phyloP scores from a whole-genome alignment of 768 basidiomycete genomes.

The Mycena crocata region DNA sequence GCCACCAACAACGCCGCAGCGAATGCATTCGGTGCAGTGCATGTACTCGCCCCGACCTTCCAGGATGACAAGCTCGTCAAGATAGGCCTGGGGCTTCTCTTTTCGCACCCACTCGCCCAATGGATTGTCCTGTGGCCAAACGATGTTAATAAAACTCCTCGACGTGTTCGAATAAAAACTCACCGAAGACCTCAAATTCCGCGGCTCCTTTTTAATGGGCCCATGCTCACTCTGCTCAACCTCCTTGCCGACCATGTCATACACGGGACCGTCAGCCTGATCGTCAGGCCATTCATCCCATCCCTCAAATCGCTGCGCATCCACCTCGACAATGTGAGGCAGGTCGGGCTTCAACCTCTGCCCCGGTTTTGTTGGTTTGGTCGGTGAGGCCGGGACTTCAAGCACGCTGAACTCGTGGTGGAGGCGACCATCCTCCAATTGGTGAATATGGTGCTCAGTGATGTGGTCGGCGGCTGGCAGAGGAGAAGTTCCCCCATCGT shows the following conservation, averaged over 20 bases:
- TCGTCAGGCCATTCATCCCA: neutral
- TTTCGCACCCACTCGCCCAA: neutral
- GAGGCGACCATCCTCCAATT: neutral
- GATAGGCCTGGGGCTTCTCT: constrained; percentile 1
- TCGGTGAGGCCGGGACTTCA: neutral
- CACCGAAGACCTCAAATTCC: neutral
- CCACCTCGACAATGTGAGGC: neutral
- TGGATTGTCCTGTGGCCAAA: constrained; percentile 1
- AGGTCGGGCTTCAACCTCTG: neutral
- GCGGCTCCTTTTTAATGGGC: neutral
- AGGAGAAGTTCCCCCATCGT: neutral
- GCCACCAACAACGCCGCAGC: neutral
- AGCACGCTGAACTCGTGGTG: neutral
- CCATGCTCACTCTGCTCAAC: neutral
- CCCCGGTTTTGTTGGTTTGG: neutral
- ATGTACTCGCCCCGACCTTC: constrained; percentile 15
- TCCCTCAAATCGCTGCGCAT: neutral
- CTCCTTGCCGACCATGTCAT: neutral
- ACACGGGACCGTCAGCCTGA: neutral
- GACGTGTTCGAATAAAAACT: neutral
- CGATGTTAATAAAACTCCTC: neutral
- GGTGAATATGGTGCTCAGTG: neutral
- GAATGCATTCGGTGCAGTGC: neutral
- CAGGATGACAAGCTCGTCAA: constrained; percentile 6
- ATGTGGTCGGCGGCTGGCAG: neutral